A percentile compares a stretch with the other conserved stretches of the same genome.
phyloP scores from a whole-genome alignment of 2,329 filamentous ascomycete species.

The Chrysosphaeria jannelii region DNA sequence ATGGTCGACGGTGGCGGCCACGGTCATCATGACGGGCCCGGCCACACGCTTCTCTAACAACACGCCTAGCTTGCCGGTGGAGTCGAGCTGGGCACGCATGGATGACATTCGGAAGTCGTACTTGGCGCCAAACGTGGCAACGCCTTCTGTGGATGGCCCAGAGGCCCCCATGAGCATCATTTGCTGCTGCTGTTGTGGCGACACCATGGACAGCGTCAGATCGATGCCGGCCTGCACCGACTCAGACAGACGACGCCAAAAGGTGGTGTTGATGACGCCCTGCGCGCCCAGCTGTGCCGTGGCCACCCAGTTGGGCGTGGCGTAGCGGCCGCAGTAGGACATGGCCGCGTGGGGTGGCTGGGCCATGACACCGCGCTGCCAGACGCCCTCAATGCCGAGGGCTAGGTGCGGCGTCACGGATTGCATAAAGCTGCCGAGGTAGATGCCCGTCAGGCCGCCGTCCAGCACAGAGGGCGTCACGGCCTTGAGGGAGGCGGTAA shows the following conservation, averaged over 20 bases:
- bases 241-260: slow-evolving; percentile 79
- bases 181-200: slow-evolving; percentile 19
- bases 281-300: slow-evolving; percentile 72
- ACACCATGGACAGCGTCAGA: slow-evolving; percentile 59
- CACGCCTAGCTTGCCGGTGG: slow-evolving; percentile 74
- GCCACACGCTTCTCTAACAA: slow-evolving; percentile 88
- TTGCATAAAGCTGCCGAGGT: slow-evolving; percentile 86
- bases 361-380: slow-evolving; percentile 62
- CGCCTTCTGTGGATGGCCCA: slow-evolving; percentile 54
- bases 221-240: slow-evolving; percentile 92
- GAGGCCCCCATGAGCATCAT: slow-evolving; percentile 20
- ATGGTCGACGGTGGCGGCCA: slow-evolving; percentile 91
- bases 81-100: slow-evolving; percentile 88
- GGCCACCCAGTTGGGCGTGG: slow-evolving; percentile 71
- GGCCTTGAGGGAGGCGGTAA: slow-evolving; percentile 74
- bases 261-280: slow-evolving; percentile 67
- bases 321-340: slow-evolving; percentile 80
- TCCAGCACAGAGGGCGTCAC: slow-evolving; percentile 88
- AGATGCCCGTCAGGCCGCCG: slow-evolving; percentile 78
- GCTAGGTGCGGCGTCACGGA: slow-evolving; percentile 65
- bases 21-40: slow-evolving; percentile 73
- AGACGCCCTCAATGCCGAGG: slow-evolving; percentile 73
- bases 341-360: slow-evolving; percentile 73
- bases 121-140: slow-evolving; percentile 78
- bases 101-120: slow-evolving; percentile 93